Conservation (phyloP, 768 basidiomycete species). For the Pleurotus tuber-regium region DNA sequence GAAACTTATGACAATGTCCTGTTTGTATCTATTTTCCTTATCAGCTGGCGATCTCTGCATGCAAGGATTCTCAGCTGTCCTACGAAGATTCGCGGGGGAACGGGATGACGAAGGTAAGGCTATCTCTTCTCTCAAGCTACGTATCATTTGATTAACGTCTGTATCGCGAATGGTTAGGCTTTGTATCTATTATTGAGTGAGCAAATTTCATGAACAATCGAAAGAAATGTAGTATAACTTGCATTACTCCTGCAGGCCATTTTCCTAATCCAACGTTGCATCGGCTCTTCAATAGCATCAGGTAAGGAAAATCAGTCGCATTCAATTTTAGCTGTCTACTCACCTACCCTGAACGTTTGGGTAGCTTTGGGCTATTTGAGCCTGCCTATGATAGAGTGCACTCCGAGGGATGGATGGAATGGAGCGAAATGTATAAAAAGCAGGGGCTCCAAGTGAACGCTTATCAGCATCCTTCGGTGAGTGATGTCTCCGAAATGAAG, state of each 20-base stretch:
- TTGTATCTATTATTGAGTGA: neutral
- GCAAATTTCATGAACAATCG: neutral
- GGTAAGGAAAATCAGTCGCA: no score
- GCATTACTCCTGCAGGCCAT: neutral
- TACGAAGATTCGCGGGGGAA: neutral
- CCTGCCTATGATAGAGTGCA: conserved; percentile 2
- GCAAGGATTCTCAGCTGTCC: conserved; percentile 2
- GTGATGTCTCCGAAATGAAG: neutral
- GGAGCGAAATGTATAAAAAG: neutral
- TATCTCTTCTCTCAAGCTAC: neutral
- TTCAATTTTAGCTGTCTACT: neutral
- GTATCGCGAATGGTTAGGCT: neutral
- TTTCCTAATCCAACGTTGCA: neutral
- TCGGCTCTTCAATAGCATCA: neutral
- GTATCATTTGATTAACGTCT: neutral
- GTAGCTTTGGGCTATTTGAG: conserved; percentile 1
- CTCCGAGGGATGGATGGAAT: neutral
- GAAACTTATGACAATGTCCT: neutral
- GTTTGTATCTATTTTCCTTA: no score
- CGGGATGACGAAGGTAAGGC: neutral
- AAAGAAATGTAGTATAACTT: neutral
- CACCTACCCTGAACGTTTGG: neutral
- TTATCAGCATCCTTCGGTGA: conserved; percentile 5
- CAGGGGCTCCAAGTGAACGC: neutral
- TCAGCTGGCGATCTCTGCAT: conserved; percentile 1